Percentiles rank a stretch among this genome's conserved stretches.
Evolutionary conservation across 1,139 yeast genomes (phyloP).

Genomic region (Geotrichum klebahnii): DNA sequence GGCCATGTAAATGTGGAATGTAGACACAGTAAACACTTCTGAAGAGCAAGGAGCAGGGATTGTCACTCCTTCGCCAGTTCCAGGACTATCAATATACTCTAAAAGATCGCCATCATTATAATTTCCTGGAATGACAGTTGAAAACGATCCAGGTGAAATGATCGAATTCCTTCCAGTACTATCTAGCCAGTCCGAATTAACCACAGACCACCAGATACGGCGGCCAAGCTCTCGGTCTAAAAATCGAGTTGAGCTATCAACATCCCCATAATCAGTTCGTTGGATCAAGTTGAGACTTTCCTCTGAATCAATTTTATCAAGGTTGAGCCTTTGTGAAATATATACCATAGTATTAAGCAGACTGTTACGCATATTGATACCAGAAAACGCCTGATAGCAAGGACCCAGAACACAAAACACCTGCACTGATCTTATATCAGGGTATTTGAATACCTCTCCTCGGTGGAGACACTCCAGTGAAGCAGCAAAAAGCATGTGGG

Average conservation of each 20-base stretch:
- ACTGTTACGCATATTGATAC: conserved; percentile 36
- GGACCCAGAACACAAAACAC: conserved; percentile 36
- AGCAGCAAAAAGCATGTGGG: conserved; percentile 36
- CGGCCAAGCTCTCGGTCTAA: conserved; percentile 35
- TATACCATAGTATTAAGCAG: conserved; percentile 34
- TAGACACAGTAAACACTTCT: conserved; percentile 9
- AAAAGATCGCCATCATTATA: conserved; percentile 23
- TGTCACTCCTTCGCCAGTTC: neutral
- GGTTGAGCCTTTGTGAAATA: conserved; percentile 35
- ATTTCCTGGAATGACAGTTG: conserved; percentile 34
- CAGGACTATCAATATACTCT: conserved; percentile 6
- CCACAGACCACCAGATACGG: conserved; percentile 40
- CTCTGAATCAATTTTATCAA: conserved; percentile 30
- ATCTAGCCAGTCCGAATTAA: conserved; percentile 41
- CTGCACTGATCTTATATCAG: conserved; percentile 37
- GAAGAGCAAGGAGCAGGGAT: conserved; percentile 9
- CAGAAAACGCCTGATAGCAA: conserved; percentile 37
- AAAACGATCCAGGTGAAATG: conserved; percentile 31
- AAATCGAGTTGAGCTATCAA: conserved; percentile 21
- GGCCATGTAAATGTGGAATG: conserved; percentile 18
- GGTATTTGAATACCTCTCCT: conserved; percentile 39
- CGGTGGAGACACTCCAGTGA: conserved; percentile 39
- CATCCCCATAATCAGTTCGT: conserved; percentile 19
- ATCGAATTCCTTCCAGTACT: conserved; percentile 33
- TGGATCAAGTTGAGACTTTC: conserved; percentile 13